Percentiles rank a stretch among this genome's conserved stretches.
Evolutionary conservation across 805 yeast genomes (phyloP).

Genomic region (Teunomyces funiuensis): DNA sequence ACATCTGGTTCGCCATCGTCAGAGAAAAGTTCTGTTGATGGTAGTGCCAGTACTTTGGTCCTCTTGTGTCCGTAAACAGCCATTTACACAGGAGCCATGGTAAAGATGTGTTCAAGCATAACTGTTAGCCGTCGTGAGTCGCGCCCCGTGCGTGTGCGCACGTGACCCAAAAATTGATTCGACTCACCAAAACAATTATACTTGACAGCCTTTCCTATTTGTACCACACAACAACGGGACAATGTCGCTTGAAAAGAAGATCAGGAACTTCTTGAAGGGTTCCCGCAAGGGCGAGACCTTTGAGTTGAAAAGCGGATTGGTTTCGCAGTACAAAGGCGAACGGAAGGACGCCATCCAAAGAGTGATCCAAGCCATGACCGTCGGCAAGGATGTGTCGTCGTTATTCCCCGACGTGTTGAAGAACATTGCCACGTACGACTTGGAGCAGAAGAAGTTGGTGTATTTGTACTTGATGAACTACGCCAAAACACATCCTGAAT

Average conservation of each 20-base stretch:
- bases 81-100: no score
- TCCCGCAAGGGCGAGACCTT: conserved; percentile 73
- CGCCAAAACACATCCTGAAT: conserved; percentile 94
- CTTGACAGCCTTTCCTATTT: background rate
- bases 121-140: no score
- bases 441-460: conserved; percentile 95
- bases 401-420: conserved; percentile 94
- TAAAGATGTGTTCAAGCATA: no score
- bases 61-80: conserved; percentile 2
- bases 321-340: conserved; percentile 91
- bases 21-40: background rate
- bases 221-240: conserved; percentile 2
- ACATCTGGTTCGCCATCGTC: background rate
- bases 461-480: conserved; percentile 95
- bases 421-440: conserved; percentile 93
- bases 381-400: conserved; percentile 93
- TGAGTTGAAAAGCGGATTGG: conserved; percentile 86
- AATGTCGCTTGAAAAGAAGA: conserved; percentile 45
- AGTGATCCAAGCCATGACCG: conserved; percentile 97
- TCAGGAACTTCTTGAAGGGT: conserved; percentile 42
- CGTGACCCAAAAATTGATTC: no score
- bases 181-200: conserved; percentile 1
- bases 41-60: background rate
- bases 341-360: conserved; percentile 96
- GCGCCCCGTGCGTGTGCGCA: no score